phyloP scores from a whole-genome alignment of 2,329 filamentous ascomycete species.

The Achaetomium macrosporum region DNA sequence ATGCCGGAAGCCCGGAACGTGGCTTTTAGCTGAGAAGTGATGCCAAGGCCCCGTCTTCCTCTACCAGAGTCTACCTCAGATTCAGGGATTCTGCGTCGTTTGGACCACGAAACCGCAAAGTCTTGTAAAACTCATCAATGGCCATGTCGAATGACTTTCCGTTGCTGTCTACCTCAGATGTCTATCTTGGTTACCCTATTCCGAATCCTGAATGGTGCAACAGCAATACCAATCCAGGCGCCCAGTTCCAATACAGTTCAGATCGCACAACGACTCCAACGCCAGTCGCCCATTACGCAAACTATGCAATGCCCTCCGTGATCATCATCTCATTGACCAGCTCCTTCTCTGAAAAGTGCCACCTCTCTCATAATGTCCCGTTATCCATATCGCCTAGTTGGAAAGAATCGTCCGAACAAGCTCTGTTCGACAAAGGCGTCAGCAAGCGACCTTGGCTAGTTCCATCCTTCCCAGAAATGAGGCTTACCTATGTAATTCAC shows the following conservation, averaged over 20 bases:
- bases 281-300: constrained; percentile 20
- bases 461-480: neutral
- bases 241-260: constrained; percentile 22
- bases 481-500: constrained; percentile 89
- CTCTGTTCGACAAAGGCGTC: constrained; percentile 42
- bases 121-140: neutral
- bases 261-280: constrained; percentile 25
- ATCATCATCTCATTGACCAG: constrained; percentile 6
- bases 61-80: too few species aligned
- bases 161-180: constrained; percentile 9
- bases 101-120: neutral
- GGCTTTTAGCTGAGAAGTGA: too few species aligned
- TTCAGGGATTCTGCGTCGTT: too few species aligned
- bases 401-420: constrained; percentile 82
- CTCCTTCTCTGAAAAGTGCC: constrained; percentile 14
- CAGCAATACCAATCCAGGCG: constrained; percentile 16
- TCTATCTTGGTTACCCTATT: constrained; percentile 13
- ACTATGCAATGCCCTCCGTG: constrained; percentile 19
- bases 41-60: too few species aligned
- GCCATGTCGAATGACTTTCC: constrained; percentile 2
- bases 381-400: constrained; percentile 48
- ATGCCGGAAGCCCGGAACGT: too few species aligned
- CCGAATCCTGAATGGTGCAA: constrained; percentile 17
- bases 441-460: neutral
- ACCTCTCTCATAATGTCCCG: neutral